These are phyloP conservation scores for Simplicillium aogashimaense DNA, from an alignment of 2,329 filamentous ascomycete genomes.

Conservation along the genomic window DNA sequence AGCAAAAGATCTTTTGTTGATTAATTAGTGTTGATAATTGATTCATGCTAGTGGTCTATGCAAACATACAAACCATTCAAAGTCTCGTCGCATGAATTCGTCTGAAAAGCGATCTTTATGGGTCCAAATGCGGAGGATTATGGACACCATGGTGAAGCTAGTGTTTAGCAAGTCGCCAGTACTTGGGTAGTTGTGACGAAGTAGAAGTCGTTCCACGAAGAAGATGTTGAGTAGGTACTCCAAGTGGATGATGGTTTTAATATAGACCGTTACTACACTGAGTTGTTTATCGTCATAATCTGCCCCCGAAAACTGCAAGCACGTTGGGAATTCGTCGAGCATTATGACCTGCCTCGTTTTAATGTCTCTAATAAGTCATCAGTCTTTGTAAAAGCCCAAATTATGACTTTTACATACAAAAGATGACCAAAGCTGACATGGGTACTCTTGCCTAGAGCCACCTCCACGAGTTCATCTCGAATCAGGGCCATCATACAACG, in stretches of 20 bases:
- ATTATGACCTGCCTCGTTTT: constrained; percentile 22
- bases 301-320: constrained; percentile 26
- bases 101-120: constrained; percentile 33
- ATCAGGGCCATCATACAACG: constrained; percentile 37
- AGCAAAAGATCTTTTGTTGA: constrained; percentile 31
- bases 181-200: constrained; percentile 28
- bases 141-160: constrained; percentile 36
- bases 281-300: constrained; percentile 23
- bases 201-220: constrained; percentile 45
- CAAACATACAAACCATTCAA: constrained; percentile 36
- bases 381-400: neutral
- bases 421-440: constrained; percentile 10
- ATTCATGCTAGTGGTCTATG: neutral
- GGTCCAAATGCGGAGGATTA: constrained; percentile 37
- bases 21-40: constrained; percentile 1
- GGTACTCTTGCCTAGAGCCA: constrained; percentile 32
- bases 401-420: constrained; percentile 10
- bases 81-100: constrained; percentile 25
- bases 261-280: constrained; percentile 24
- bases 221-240: constrained; percentile 48
- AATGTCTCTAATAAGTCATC: constrained; percentile 17
- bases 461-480: constrained; percentile 48
- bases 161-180: constrained; percentile 29
- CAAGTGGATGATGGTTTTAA: constrained; percentile 34
- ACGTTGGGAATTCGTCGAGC: constrained; percentile 23